Base-by-base conservation (phyloP, 805 yeast genomes). In the Barnettozyma californica region DNA sequence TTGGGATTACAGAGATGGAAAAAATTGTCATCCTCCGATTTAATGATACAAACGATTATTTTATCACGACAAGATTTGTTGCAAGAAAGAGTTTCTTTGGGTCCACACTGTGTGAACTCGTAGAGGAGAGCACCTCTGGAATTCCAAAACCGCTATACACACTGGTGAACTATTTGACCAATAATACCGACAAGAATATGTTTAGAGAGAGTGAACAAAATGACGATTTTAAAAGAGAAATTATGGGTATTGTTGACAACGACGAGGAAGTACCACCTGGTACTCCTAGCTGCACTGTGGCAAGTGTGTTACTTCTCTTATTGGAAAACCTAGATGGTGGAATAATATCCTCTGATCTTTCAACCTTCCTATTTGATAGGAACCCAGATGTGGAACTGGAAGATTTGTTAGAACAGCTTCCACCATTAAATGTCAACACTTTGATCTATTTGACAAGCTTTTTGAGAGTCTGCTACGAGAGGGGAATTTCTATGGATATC, bases 341-440 rank as follows among this genome's bases (percentile, higher is more conserved):
- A 6, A 64, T 74, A n/a, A 63, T 74, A 9, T 65, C 73, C 39
- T 54, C 52, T 14, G 69, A 62, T 45, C 57, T 63, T 23, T 51
- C 68, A 0, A 54, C 58, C 9, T 58, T 53, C 42, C 43, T 63
- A 26, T 50, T 60, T 41, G 55, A 52, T 16, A 53, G 51, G 33
- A 56, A 57, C 25, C 54, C 58, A 40, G 54, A 53, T 14, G 64
- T 59, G 41, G 62, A 67, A 33, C 55, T 65, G 44, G 64, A 68
- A 18, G 55, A 57, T 43, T 54, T 73, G 6, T 49, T 73, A 34
- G 78, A 73, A 41, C 61, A 57, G 5, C 51, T 73, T 9, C 74
- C 76, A 9, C 62, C 71, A 4, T 56, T 69, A 36, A 67, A 74
- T 44, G 71, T 71, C 25, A 73, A 73, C 47, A 68, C 70, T 9